Base-by-base conservation (phyloP, 371 early-diverging fungal species). In the Mycotypha africana region DNA sequence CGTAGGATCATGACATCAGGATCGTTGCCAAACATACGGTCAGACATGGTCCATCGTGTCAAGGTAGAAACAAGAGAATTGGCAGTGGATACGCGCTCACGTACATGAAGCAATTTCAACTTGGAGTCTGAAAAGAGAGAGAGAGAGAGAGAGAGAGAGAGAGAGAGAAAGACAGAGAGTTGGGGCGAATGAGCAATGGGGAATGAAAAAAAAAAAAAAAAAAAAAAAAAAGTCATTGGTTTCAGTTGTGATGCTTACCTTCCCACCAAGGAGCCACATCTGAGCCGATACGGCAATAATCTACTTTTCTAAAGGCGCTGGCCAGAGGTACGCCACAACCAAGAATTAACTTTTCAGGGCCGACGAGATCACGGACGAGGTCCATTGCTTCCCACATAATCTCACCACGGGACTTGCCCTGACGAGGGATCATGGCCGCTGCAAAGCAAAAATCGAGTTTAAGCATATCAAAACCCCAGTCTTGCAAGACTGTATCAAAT, bases 301-400 rank as follows among this genome's bases (percentile, higher is more conserved):
- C 81, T 0, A 71, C 71, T 22, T 65, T 56, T 53, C 72, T 63
- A 52, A 73, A 78, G 1, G 76, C 63, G 15, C 70, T 44, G 0
- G 72, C 81, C 15, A 81, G 53, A 10, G 81, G 81, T 2, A 74
- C 77, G 33, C 81, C 81, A 46, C 81, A 81, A 2, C 78, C 81
- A 12, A 81, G 52, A 8, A 81, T 57, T 17, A 77, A 44, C 30
- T 69, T 73, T 2, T 75, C 69, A 2, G 75, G 60, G 2, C 78
- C 77, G 1, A 65, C 68, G 39, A 76, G 46, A 28, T 67, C 67
- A 14, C 78, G 78, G 7, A 75, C 53, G 33, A 78, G 51, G 6
- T 69, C 72, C 74, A 78, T 70, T 1, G 78, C 74, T 40, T 81
- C 81, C 66, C 70, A 76, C 81, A 78, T 78, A 39, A 76, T 72